Evolutionary conservation across 2,329 filamentous ascomycete genomes (phyloP), one percentile per base, ranked within the genome.

Genomic region (Colletotrichum tofieldiae): DNA sequence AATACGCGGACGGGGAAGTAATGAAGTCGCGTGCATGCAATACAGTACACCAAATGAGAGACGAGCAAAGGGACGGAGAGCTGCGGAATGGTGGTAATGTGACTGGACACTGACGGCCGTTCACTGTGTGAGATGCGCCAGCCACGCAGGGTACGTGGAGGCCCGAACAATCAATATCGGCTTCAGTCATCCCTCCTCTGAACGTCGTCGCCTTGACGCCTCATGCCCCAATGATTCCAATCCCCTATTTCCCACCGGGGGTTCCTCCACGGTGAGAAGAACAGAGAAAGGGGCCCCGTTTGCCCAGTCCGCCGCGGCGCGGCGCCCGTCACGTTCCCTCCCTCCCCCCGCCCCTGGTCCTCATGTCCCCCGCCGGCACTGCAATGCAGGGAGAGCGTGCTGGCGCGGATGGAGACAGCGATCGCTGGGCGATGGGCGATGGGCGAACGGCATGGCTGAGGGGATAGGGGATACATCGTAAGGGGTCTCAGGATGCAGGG

Each of bases 291-390:
- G 43, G 54, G 51, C 39, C 59, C 37, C 54, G n/a, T 11, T 37
- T 29, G 35, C 35, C 61, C 35, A 65, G 61, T 67, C 67, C 55
- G 62, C 65, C 58, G 65, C 32, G 64, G 39, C 41, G 59, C 65
- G 39, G n/a, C 51, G 32, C 63, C 63, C 63, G 58, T 67, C 63
- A 67, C 32, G 45, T 47, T 35, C 39, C 18, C 41, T 47, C 9
- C 62, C 54, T 55, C 16, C 39, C 39, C 54, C 62, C 49, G 49
- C 67, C 67, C 67, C 37, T 47, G 23, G 54, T 41, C 43, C n/a
- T 45, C 52, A 26, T 49, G 23, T 23, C 35, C 61, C 61, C 68
- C 68, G 68, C 64, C 62, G n/a, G 59, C 23, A 54, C 45, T 41
- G 49, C 32, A 26, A 55, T 37, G 32, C 52, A 37, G 32, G 52